phyloP scores from a whole-genome alignment of 75 land plant genomes.

The Pinus taeda region DNA sequence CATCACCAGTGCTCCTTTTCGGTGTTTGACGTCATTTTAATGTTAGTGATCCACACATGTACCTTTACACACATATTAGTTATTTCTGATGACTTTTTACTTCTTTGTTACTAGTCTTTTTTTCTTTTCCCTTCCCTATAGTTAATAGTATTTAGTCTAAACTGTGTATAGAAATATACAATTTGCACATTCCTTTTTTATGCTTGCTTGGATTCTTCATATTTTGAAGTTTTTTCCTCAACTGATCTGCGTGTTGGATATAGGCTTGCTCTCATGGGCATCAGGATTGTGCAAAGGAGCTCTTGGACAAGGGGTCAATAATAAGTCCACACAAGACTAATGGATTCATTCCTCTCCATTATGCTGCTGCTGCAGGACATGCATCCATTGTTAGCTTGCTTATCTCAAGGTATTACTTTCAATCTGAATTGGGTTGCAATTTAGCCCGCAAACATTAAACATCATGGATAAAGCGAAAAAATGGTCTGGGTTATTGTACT shows the following conservation, averaged over 20 bases:
- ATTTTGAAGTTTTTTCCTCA: neutral
- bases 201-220: neutral
- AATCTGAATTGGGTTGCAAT: too few relatives aligned
- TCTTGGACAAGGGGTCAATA: conserved; percentile 35
- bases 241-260: neutral
- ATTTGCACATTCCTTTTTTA: neutral
- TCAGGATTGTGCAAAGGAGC: conserved; percentile 19
- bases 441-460: too few relatives aligned
- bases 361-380: conserved; percentile 46
- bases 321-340: conserved; percentile 44
- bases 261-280: conserved; percentile 52
- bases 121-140: neutral
- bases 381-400: conserved; percentile 27
- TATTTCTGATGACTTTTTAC: neutral
- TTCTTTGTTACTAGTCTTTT: neutral
- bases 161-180: neutral
- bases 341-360: conserved; percentile 49
- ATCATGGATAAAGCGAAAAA: neutral
- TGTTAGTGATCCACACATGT: too few relatives aligned
- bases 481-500: neutral
- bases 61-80: neutral
- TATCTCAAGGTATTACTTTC: conserved; percentile 23
- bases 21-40: too few relatives aligned
- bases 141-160: neutral
- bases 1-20: too few relatives aligned